These are phyloP conservation scores for Senna tora DNA, from an alignment of 306 rosid genomes.

Conservation along the genomic window DNA sequence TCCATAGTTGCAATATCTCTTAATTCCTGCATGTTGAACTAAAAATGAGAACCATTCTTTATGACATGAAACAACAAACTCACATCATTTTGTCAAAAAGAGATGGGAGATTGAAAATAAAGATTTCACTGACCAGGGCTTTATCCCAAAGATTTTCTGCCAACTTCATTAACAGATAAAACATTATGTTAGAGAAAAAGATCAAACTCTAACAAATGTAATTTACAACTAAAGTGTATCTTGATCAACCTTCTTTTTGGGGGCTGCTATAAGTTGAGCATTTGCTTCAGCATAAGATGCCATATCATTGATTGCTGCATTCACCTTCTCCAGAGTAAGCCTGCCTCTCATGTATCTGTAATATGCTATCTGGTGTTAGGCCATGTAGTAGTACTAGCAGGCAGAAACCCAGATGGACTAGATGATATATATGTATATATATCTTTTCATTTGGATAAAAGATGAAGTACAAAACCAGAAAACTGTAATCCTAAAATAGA, in stretches of 20 bases:
- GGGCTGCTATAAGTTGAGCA: conserved; percentile 70
- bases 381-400: conserved; percentile 1
- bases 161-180: conserved; percentile 54
- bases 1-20: conserved; percentile 81
- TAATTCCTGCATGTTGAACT: conserved; percentile 61
- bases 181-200: conserved; percentile 37
- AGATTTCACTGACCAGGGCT: conserved; percentile 72
- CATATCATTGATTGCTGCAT: conserved; percentile 83
- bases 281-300: conserved; percentile 86
- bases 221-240: conserved; percentile 34
- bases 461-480: conserved; percentile 1
- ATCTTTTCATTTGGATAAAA: background rate
- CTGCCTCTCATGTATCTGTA: conserved; percentile 96
- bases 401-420: conserved; percentile 2
- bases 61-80: conserved; percentile 22
- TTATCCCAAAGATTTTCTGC: conserved; percentile 83
- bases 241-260: conserved; percentile 74
- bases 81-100: background rate
- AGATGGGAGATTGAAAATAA: conserved; percentile 13
- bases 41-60: conserved; percentile 31
- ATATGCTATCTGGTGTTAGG: conserved; percentile 27
- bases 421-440: too few species aligned
- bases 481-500: background rate
- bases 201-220: conserved; percentile 18
- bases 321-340: conserved; percentile 88